Percentiles rank a stretch among this genome's conserved stretches.
Evolutionary conservation across 106 monocot genomes (phyloP).

Genomic region (Dioscorea zingiberensis): DNA sequence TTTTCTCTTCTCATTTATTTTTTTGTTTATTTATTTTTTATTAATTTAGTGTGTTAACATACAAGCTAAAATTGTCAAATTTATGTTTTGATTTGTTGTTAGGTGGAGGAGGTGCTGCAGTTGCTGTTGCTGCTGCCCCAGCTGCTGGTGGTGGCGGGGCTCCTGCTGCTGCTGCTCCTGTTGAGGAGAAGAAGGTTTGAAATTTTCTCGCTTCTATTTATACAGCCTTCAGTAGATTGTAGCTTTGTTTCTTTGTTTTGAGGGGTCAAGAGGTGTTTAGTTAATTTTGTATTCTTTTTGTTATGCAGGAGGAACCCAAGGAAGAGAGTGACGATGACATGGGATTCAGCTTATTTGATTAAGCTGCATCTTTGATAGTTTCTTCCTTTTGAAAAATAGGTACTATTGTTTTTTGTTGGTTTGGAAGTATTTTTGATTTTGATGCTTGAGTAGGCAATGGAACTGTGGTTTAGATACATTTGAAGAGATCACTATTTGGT

Average conservation of each 20-base stretch:
- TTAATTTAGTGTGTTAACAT: too few relatives aligned
- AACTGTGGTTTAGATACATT: too few relatives aligned
- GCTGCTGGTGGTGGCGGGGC: slow-evolving; percentile 30
- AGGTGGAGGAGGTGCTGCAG: slow-evolving; percentile 53
- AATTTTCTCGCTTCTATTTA: background rate
- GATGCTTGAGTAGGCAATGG: too few relatives aligned
- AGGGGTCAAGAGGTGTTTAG: too few relatives aligned
- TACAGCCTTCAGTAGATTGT: background rate
- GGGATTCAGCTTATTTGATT: slow-evolving; percentile 62
- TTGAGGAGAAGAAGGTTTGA: slow-evolving; percentile 49
- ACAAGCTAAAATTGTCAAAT: too few relatives aligned
- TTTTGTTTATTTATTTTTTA: background rate
- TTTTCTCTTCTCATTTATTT: background rate
- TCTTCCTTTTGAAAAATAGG: too few relatives aligned
- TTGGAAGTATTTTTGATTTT: too few relatives aligned
- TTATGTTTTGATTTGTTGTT: background rate
- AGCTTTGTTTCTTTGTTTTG: too few relatives aligned
- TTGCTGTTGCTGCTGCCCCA: slow-evolving; percentile 39
- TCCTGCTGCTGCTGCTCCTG: slow-evolving; percentile 32
- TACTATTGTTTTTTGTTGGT: too few relatives aligned
- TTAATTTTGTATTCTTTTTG: background rate
- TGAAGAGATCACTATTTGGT: too few relatives aligned
- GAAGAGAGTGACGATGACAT: slow-evolving; percentile 60
- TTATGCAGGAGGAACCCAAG: slow-evolving; percentile 40
- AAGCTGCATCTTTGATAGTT: background rate